These are phyloP conservation scores for Cordyceps farinosa DNA, from an alignment of 2,329 filamentous ascomycete genomes.

Conservation along the genomic window DNA sequence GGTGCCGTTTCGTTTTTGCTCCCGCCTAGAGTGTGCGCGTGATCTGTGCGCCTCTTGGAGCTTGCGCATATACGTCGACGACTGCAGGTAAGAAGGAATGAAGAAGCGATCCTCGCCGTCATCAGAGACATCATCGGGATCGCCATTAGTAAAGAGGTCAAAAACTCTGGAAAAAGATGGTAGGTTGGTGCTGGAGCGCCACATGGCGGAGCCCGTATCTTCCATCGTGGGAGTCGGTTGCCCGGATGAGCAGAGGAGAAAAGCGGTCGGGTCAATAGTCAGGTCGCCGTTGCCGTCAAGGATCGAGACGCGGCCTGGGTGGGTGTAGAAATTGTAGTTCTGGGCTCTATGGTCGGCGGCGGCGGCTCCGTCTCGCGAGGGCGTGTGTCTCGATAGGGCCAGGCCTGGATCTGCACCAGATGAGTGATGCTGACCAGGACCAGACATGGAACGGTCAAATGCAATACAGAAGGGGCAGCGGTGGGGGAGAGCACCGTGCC, in stretches of 20 bases:
- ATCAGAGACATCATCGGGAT: constrained; percentile 26
- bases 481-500: background rate
- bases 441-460: constrained; percentile 2
- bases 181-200: constrained; percentile 29
- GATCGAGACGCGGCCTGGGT: constrained; percentile 38
- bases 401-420: constrained; percentile 8
- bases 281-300: constrained; percentile 46
- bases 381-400: background rate
- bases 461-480: background rate
- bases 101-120: constrained; percentile 57
- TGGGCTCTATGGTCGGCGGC: constrained; percentile 35
- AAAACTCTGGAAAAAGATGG: constrained; percentile 52
- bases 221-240: constrained; percentile 21
- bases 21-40: constrained; percentile 50
- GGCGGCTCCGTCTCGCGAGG: background rate
- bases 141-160: constrained; percentile 42
- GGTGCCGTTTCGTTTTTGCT: constrained; percentile 33
- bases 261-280: constrained; percentile 29
- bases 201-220: constrained; percentile 22
- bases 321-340: constrained; percentile 45
- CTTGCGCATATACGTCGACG: constrained; percentile 73
- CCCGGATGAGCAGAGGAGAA: constrained; percentile 20
- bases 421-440: constrained; percentile 10
- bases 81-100: constrained; percentile 76
- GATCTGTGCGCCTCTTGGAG: constrained; percentile 67